These are phyloP conservation scores for Beta vulgaris DNA, from an alignment of 148 eudicot genomes.

Conservation along the genomic window DNA sequence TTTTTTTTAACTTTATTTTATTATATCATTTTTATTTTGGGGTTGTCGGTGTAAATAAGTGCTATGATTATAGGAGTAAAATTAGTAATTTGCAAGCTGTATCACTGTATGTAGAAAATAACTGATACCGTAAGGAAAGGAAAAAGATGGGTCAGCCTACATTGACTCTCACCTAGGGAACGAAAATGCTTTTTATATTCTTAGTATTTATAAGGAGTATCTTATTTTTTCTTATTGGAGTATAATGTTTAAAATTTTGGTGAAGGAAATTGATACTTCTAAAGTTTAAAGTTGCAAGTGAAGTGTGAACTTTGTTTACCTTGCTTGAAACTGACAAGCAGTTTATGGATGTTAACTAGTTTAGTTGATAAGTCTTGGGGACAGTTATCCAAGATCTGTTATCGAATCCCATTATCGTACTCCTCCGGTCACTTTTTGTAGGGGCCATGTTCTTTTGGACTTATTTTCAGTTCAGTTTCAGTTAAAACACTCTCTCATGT, in stretches of 20 bases:
- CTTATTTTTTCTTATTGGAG: background rate
- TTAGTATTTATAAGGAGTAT: background rate
- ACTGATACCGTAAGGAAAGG: background rate
- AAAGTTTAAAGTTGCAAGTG: background rate
- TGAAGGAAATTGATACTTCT: background rate
- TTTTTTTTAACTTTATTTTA: background rate
- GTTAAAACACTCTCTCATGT: no score
- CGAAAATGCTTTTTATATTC: background rate
- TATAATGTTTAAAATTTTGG: background rate
- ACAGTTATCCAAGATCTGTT: no score
- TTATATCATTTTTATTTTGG: background rate
- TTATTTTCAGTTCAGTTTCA: no score
- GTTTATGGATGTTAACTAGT: no score
- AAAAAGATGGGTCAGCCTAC: conserved; percentile 4
- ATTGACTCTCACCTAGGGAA: conserved; percentile 15
- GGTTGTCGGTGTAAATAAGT: conserved; percentile 33
- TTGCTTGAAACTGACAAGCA: no score
- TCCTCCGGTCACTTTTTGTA: no score
- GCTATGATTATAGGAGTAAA: background rate
- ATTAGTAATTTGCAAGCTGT: background rate
- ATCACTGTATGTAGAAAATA: background rate
- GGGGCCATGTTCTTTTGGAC: no score
- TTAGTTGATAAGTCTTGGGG: no score
- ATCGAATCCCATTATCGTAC: no score
- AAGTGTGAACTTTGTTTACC: no score